Evolutionary conservation across 2,329 filamentous ascomycete genomes (phyloP).

Genomic region (Curvularia sp.): DNA sequence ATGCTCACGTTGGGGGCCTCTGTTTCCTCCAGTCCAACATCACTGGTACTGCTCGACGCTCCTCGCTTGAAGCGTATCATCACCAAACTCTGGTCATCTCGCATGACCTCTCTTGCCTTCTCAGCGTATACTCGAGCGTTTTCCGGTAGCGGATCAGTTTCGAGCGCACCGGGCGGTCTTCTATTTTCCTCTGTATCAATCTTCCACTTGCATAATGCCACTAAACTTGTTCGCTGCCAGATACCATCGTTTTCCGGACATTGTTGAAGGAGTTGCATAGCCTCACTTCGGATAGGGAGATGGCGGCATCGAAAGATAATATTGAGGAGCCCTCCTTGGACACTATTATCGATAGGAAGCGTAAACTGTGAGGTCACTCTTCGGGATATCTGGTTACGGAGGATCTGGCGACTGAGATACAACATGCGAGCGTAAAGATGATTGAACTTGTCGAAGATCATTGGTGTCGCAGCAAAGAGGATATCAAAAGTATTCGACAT

Average conservation of each 20-base stretch:
- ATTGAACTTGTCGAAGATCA: background rate
- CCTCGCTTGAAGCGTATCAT: background rate
- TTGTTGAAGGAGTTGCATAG: background rate
- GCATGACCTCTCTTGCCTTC: background rate
- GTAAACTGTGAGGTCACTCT: background rate
- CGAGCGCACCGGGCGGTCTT: background rate
- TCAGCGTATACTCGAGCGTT: background rate
- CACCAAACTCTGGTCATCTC: background rate
- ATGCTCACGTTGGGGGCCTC: background rate
- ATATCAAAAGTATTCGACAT: background rate
- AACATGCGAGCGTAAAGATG: background rate
- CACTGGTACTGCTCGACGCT: background rate
- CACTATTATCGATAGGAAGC: background rate
- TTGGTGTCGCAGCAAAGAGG: background rate
- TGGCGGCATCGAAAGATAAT: background rate
- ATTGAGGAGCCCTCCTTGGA: background rate
- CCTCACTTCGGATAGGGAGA: background rate
- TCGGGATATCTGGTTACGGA: background rate
- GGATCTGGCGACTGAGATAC: background rate
- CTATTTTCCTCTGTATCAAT: background rate
- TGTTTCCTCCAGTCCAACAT: background rate
- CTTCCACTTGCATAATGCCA: background rate
- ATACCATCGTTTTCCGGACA: background rate
- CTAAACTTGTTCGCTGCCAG: background rate
- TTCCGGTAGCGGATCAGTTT: background rate